Evolutionary conservation across 306 rosid species (phyloP).

Genomic region (Neltuma alba): DNA sequence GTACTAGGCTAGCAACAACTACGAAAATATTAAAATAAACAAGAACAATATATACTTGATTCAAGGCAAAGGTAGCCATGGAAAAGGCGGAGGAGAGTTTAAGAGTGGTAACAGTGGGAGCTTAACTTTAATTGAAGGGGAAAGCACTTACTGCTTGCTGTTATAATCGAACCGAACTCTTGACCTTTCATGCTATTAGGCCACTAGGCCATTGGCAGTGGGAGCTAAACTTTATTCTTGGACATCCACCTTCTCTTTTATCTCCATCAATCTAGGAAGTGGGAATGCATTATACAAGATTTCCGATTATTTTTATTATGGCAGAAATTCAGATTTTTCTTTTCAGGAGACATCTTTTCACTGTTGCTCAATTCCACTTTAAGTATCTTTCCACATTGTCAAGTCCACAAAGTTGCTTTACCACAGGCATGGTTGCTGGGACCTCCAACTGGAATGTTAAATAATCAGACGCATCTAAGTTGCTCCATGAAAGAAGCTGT

Average conservation of each 20-base stretch:
- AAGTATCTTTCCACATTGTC: conserved; percentile 73
- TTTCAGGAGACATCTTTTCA: conserved; percentile 23
- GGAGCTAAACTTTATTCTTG: neutral
- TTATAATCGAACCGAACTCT: too few relatives aligned
- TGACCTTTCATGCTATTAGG: too few relatives aligned
- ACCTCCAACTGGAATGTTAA: conserved; percentile 63
- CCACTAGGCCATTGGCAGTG: too few relatives aligned
- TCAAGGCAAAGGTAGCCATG: neutral
- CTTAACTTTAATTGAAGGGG: too few relatives aligned
- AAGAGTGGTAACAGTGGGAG: too few relatives aligned
- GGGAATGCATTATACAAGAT: neutral
- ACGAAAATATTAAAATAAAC: too few relatives aligned
- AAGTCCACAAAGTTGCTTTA: conserved; percentile 74
- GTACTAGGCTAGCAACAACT: neutral
- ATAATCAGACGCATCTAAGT: conserved; percentile 38
- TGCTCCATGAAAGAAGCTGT: conserved; percentile 69
- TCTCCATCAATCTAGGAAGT: neutral
- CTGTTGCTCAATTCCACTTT: conserved; percentile 57
- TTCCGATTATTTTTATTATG: neutral
- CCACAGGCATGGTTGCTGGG: conserved; percentile 90
- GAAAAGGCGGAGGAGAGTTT: too few relatives aligned
- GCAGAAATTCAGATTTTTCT: neutral
- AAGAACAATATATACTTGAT: neutral
- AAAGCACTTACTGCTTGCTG: too few relatives aligned
- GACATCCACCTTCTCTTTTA: neutral